These are phyloP conservation scores for Kingdonia uniflora DNA, from an alignment of 164 flowering plant species.

Conservation along the genomic window DNA sequence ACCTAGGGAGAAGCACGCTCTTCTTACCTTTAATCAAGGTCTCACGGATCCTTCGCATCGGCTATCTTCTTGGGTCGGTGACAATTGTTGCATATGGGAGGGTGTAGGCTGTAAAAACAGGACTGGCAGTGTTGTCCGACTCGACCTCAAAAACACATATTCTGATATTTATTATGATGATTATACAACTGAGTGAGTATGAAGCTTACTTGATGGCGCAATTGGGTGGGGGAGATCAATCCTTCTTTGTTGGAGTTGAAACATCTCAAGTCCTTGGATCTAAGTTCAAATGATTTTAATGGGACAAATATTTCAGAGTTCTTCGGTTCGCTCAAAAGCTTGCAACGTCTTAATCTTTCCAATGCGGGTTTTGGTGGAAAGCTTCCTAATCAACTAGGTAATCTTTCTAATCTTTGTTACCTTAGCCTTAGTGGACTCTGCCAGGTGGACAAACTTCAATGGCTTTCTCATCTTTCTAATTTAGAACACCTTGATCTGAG, in stretches of 20 bases:
- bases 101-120: conserved; percentile 4
- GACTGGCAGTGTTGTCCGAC: neutral
- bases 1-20: too few relatives aligned
- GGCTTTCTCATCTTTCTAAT: conserved; percentile 8
- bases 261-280: conserved; percentile 8
- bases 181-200: neutral
- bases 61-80: conserved; percentile 4
- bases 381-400: conserved; percentile 12
- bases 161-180: neutral
- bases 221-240: conserved; percentile 8
- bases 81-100: conserved; percentile 2
- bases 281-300: conserved; percentile 6
- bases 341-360: conserved; percentile 8
- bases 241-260: conserved; percentile 10
- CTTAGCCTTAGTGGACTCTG: neutral
- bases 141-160: neutral
- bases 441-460: conserved; percentile 1
- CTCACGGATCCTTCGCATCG: neutral
- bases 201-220: neutral
- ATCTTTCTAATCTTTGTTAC: conserved; percentile 8
- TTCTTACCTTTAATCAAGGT: conserved; percentile 4
- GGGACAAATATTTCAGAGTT: conserved; percentile 4
- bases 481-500: conserved; percentile 2
- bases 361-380: conserved; percentile 1
- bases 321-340: conserved; percentile 4